phyloP scores from a whole-genome alignment of 164 flowering plant genomes.

The Houttuynia cordata region DNA sequence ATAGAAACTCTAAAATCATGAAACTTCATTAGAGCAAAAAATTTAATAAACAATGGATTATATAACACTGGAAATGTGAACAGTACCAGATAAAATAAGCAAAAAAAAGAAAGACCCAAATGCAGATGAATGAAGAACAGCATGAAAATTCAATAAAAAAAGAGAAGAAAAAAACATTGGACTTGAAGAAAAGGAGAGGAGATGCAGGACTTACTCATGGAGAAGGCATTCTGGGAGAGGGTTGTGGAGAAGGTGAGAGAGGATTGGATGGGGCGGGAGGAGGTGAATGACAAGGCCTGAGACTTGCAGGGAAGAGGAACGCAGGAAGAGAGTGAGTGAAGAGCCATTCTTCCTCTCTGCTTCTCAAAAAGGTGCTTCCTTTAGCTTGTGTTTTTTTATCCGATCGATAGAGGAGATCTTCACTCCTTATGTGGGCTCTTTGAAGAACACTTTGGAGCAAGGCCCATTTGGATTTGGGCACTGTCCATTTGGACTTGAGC shows the following conservation, averaged over 20 bases:
- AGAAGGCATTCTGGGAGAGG: conserved; percentile 28
- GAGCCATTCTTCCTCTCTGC: conserved; percentile 15
- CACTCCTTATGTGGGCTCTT: no score
- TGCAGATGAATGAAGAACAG: neutral
- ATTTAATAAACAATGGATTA: no score
- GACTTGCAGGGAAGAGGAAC: conserved; percentile 25
- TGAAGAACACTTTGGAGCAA: no score
- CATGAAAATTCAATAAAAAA: neutral
- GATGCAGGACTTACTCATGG: conserved; percentile 21
- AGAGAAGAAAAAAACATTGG: neutral
- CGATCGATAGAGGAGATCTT: no score
- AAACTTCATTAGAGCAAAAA: no score
- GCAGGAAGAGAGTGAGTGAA: conserved; percentile 23
- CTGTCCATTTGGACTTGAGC: no score
- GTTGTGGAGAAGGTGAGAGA: conserved; percentile 40
- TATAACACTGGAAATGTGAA: no score
- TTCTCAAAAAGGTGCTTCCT: neutral
- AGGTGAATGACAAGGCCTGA: conserved; percentile 18
- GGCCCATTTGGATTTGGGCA: no score
- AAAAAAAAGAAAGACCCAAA: no score
- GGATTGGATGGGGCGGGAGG: conserved; percentile 5
- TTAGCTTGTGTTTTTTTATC: neutral
- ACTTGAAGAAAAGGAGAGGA: no score
- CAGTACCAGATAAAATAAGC: no score
- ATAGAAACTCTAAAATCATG: no score